Percentiles rank a stretch among this genome's conserved stretches.
Evolutionary conservation across 2,329 filamentous ascomycete genomes (phyloP).

Genomic region (Amauroascus niger): DNA sequence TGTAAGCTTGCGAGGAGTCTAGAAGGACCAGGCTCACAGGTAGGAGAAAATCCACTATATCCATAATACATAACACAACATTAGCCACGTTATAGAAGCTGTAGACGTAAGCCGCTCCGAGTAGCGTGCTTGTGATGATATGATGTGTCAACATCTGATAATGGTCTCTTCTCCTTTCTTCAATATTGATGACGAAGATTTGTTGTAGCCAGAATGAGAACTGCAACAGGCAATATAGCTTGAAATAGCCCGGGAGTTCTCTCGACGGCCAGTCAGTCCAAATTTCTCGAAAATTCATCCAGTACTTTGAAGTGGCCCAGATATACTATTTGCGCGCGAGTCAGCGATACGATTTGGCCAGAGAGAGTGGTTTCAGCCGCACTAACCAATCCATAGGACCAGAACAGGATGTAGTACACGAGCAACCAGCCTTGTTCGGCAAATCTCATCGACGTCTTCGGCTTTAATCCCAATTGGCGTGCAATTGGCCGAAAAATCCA

Average conservation of each 20-base stretch:
- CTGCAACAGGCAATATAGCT: conserved; percentile 83
- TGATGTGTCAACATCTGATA: conserved; percentile 95
- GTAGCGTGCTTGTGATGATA: conserved; percentile 72
- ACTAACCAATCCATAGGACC: conserved; percentile 72
- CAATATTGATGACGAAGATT: conserved; percentile 86
- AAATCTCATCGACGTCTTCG: conserved; percentile 72
- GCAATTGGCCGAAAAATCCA: conserved; percentile 74
- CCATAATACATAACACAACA: conserved; percentile 84
- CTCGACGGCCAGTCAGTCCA: conserved; percentile 80
- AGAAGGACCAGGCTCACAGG: conserved; percentile 48
- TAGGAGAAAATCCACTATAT: conserved; percentile 79
- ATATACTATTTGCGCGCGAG: conserved; percentile 52
- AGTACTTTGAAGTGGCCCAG: conserved; percentile 67
- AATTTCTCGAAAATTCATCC: conserved; percentile 62
- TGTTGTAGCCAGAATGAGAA: conserved; percentile 92
- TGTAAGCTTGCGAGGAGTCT: conserved; percentile 7
- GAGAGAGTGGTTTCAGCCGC: not conserved
- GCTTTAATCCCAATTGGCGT: conserved; percentile 59
- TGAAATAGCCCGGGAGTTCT: conserved; percentile 63
- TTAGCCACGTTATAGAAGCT: conserved; percentile 80
- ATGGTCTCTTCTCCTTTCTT: conserved; percentile 88
- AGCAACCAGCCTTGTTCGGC: conserved; percentile 91
- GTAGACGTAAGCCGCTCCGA: conserved; percentile 75
- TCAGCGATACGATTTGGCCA: conserved; percentile 6
- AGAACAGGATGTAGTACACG: conserved; percentile 72